Conservation (phyloP, 106 monocot genomes). For the Phalaenopsis equestris region DNA sequence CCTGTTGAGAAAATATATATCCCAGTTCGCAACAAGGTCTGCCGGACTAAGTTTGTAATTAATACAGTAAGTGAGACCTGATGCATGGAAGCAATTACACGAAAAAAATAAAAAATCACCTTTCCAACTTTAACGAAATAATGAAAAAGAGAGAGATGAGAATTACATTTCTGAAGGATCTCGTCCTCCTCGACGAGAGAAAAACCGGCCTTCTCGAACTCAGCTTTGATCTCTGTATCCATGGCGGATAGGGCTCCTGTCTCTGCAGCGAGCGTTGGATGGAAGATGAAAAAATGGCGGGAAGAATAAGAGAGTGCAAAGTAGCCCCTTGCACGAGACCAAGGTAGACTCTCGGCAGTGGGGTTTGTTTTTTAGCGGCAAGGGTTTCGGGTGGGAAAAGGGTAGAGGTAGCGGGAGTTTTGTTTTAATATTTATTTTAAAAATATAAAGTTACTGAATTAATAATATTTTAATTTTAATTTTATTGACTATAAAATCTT, state of each 20-base stretch:
- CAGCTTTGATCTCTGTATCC: constrained; percentile 82
- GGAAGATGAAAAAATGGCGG: no score
- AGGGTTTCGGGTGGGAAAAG: no score
- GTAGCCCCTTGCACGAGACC: no score
- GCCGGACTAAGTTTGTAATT: constrained; percentile 68
- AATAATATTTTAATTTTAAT: no score
- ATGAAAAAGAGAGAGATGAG: background rate
- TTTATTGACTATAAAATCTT: no score
- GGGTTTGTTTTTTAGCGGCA: no score
- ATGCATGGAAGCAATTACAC: background rate
- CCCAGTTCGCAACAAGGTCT: constrained; percentile 88
- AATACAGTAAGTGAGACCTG: constrained; percentile 66
- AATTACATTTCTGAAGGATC: constrained; percentile 67
- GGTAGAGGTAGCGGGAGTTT: no score
- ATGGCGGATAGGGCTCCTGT: constrained; percentile 15
- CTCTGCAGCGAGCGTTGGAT: background rate
- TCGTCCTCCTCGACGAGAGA: constrained; percentile 39
- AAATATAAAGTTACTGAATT: no score
- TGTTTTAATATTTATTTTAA: no score
- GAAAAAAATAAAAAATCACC: background rate
- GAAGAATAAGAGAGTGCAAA: no score
- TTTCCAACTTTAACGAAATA: background rate
- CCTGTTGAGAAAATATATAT: constrained; percentile 88
- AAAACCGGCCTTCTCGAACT: constrained; percentile 85
- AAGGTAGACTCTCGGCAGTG: no score